Percentiles rank a stretch among this genome's conserved stretches.
phyloP scores from a whole-genome alignment of 2,329 filamentous ascomycete species.

The Diaporthe amygdali region DNA sequence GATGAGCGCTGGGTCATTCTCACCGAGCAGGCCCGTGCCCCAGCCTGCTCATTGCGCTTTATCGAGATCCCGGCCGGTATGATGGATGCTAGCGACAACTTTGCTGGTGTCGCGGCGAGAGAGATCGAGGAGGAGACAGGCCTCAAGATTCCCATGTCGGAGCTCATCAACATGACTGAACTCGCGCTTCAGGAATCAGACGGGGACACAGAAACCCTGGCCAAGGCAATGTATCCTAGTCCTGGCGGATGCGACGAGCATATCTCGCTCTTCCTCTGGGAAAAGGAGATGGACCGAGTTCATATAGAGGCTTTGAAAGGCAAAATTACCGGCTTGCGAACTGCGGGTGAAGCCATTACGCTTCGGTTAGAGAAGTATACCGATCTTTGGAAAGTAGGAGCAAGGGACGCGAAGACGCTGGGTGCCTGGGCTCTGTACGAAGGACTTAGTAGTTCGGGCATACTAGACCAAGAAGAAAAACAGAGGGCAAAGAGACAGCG shows the following conservation, averaged over 20 bases:
- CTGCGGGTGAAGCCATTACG: conserved; percentile 65
- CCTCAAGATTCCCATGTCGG: conserved; percentile 51
- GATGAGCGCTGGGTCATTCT: conserved; percentile 61
- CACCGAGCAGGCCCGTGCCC: conserved; percentile 63
- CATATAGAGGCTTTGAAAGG: conserved; percentile 62
- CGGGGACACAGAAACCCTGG: conserved; percentile 39
- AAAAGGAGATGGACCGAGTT: conserved; percentile 53
- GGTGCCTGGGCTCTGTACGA: conserved; percentile 56
- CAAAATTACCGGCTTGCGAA: conserved; percentile 60
- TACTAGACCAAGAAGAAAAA: not conserved
- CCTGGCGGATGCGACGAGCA: conserved; percentile 66
- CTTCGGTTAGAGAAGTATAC: conserved; percentile 61
- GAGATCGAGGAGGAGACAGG: conserved; percentile 67
- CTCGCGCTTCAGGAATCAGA: conserved; percentile 42
- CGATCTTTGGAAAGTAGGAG: conserved; percentile 62
- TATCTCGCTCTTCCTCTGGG: conserved; percentile 62
- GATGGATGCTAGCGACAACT: conserved; percentile 59
- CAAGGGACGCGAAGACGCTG: conserved; percentile 63
- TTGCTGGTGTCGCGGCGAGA: conserved; percentile 61
- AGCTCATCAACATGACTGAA: conserved; percentile 58
- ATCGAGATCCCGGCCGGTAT: conserved; percentile 67
- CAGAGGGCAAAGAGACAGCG: not conserved
- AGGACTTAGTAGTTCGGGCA: not conserved
- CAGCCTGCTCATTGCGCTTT: conserved; percentile 60
- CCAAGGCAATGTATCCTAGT: conserved; percentile 60